These are phyloP conservation scores for Carpinus fangiana DNA, from an alignment of 306 rosid species.

Conservation along the genomic window DNA sequence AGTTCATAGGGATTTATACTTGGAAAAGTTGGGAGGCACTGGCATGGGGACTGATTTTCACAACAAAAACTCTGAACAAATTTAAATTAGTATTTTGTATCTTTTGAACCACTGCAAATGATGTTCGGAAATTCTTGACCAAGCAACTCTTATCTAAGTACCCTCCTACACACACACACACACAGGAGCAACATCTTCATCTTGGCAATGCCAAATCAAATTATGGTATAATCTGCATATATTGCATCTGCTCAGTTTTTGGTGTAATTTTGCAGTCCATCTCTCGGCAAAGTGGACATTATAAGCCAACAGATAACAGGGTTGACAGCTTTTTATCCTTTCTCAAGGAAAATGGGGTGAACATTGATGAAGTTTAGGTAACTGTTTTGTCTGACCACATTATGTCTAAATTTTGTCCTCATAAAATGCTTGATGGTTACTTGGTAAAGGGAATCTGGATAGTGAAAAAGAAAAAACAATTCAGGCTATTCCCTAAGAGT, in stretches of 20 bases:
- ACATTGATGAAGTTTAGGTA: slow-evolving; percentile 78
- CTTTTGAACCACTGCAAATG: background rate
- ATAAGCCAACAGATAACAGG: slow-evolving; percentile 78
- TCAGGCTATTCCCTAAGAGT: background rate
- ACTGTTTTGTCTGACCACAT: slow-evolving; percentile 21
- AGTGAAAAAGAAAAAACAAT: background rate
- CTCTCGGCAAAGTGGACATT: slow-evolving; percentile 93
- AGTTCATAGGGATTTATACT: background rate
- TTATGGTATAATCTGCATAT: background rate
- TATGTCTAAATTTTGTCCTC: background rate
- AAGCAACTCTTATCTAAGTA: background rate
- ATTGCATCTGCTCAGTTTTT: slow-evolving; percentile 32
- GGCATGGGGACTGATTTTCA: background rate
- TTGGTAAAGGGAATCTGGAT: slow-evolving; percentile 2
- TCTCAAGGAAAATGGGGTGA: slow-evolving; percentile 76
- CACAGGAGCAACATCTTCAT: background rate
- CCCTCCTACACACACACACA: background rate
- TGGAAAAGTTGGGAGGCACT: background rate
- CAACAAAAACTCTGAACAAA: background rate
- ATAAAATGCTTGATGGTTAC: slow-evolving; percentile 1
- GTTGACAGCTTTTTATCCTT: slow-evolving; percentile 59
- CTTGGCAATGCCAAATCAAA: slow-evolving; percentile 3
- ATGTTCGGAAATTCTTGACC: background rate
- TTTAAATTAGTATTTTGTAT: background rate
- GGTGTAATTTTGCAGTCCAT: slow-evolving; percentile 61